A percentile compares a stretch with the other conserved stretches of the same genome.
phyloP scores from a whole-genome alignment of 2,329 filamentous ascomycete genomes.

The Scleromitrula shiraiana region DNA sequence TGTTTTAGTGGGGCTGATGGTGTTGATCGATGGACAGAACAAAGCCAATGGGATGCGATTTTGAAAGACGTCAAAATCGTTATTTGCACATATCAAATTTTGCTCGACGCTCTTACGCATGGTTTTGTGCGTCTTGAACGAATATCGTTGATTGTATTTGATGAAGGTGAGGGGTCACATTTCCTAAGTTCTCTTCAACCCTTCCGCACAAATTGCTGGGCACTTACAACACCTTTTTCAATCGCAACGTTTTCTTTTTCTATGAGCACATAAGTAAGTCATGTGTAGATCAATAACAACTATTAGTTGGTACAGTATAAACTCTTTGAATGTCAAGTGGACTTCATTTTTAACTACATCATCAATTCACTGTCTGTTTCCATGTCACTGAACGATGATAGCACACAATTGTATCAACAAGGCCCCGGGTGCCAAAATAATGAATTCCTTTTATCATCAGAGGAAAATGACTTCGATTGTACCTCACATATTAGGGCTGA shows the following conservation, averaged over 20 bases:
- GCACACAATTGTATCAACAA: conserved; percentile 29
- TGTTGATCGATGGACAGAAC: conserved; percentile 54
- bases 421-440: conserved; percentile 26
- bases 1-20: conserved; percentile 49
- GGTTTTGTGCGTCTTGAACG: conserved; percentile 49
- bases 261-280: no score
- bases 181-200: neutral
- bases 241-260: no score
- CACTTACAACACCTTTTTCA: no score
- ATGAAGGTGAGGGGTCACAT: conserved; percentile 47
- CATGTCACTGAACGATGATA: conserved; percentile 10
- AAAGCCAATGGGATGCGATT: conserved; percentile 50
- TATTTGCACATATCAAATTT: conserved; percentile 51
- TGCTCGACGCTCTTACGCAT: conserved; percentile 54
- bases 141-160: conserved; percentile 54
- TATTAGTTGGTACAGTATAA: no score
- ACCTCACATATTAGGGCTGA: conserved; percentile 28
- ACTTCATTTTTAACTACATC: no score
- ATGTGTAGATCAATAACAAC: no score
- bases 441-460: conserved; percentile 27
- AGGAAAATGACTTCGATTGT: conserved; percentile 14
- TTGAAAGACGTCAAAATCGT: conserved; percentile 50
- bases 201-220: no score
- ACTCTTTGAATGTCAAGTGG: no score
- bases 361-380: no score